These are phyloP conservation scores for Hortiboletus campestris DNA, from an alignment of 768 basidiomycete genomes.

Conservation along the genomic window DNA sequence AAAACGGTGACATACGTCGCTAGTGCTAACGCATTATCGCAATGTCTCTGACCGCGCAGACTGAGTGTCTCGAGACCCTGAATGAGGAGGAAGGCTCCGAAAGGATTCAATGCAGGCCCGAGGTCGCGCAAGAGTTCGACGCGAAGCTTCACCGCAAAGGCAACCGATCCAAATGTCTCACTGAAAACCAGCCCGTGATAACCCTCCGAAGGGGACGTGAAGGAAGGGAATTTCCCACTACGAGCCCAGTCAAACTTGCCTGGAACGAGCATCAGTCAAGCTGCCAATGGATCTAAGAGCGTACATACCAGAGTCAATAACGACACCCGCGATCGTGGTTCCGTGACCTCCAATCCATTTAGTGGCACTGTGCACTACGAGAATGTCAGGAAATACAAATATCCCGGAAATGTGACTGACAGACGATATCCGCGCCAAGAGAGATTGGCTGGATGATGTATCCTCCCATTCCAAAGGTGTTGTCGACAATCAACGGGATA, in stretches of 20 bases:
- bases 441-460: constrained; percentile 55
- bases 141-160: constrained; percentile 52
- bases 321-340: constrained; percentile 63
- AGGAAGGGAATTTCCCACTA: constrained; percentile 54
- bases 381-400: neutral
- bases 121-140: constrained; percentile 53
- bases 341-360: constrained; percentile 72
- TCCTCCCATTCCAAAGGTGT: constrained; percentile 62
- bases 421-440: constrained; percentile 55
- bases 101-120: constrained; percentile 53
- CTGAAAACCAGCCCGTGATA: constrained; percentile 54
- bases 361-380: constrained; percentile 52
- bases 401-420: constrained; percentile 20
- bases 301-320: constrained; percentile 53
- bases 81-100: constrained; percentile 56
- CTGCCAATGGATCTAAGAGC: neutral
- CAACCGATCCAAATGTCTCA: constrained; percentile 49
- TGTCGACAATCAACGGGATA: constrained; percentile 65
- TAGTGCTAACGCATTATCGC: constrained; percentile 52
- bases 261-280: constrained; percentile 11
- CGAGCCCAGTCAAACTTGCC: constrained; percentile 58
- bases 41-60: constrained; percentile 57
- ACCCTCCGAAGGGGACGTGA: constrained; percentile 54
- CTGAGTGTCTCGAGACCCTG: constrained; percentile 65
- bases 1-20: constrained; percentile 35